Evolutionary conservation across 2,329 filamentous ascomycete species (phyloP), one percentile per base, ranked within the genome.

Genomic region (Furcasterigmium sp.): DNA sequence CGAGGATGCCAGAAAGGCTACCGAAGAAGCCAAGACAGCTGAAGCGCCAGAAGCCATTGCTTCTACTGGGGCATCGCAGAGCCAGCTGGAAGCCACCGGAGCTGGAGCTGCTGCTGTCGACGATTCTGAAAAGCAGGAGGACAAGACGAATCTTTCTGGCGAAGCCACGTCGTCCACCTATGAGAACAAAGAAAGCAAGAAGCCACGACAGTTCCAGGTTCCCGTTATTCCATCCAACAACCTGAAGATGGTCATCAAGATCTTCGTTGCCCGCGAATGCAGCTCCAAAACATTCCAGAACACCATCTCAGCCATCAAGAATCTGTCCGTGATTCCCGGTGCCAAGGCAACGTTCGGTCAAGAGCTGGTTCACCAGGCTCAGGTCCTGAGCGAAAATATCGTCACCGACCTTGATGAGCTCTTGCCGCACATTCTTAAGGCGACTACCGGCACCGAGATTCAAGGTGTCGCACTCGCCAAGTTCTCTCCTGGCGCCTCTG

Each of bases 241-340:
- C 59, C 77, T 98, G 44, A 87, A 87, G 46, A 73, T 97, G 45
- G 90, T 98, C n/a, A 87, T 97, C 54, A 93, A 93, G 60, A 95
- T 98, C 45, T 87, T 98, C 52, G 89, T 95, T 35, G 91, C 91
- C 49, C 85, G 91, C 39, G 93, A 98, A 64, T 98, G 93, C 67
- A 95, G 89, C 58, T 91, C 88, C 50, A 96, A 95, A 72, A 97
- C 93, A 0, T 98, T 98, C 75, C 87, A 93, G 60, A 94, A 97
- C 63, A 97, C 93, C 1, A 78, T 98, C 42, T 93, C 91, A 14
- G 94, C 94, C n/a, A 95, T 98, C 72, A 97, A 95, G 69, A 96
- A 97, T 57, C 76, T 98, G 35, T 97, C 91, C 5, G 84, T 87
- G 30, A 93, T 98, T 47, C 90, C 91, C 14, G 89, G 86, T 11